phyloP scores from a whole-genome alignment of 2,329 filamentous ascomycete genomes.

The Cordyceps javanica region DNA sequence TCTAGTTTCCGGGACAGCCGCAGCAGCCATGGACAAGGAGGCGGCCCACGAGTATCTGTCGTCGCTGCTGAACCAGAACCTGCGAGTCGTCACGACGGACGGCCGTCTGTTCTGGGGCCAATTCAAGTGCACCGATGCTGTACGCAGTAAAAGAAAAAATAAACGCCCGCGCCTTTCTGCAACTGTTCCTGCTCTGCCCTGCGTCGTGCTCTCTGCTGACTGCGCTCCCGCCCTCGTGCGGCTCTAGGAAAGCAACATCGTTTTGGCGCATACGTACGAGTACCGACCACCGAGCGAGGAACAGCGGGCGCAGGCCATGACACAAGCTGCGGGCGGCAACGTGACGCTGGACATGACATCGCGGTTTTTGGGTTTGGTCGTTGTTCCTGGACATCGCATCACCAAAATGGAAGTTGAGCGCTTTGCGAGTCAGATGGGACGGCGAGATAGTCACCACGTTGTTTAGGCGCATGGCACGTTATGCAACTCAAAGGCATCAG shows the following conservation, averaged over 20 bases:
- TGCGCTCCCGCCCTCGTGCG: constrained; percentile 18
- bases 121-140: constrained; percentile 92
- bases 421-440: constrained; percentile 49
- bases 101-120: constrained; percentile 81
- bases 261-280: constrained; percentile 80
- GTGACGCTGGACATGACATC: constrained; percentile 69
- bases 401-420: constrained; percentile 85
- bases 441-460: not conserved
- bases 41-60: constrained; percentile 51
- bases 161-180: no score
- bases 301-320: constrained; percentile 33
- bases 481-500: not conserved
- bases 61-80: constrained; percentile 68
- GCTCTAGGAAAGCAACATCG: constrained; percentile 74
- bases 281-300: constrained; percentile 68
- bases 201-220: not conserved
- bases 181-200: no score
- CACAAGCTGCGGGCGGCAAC: constrained; percentile 30
- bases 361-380: constrained; percentile 81
- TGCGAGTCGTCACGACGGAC: constrained; percentile 76
- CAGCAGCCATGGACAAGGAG: constrained; percentile 39
- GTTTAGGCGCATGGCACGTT: not conserved
- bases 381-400: constrained; percentile 82
- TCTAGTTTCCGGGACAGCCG: not conserved
- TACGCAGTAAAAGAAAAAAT: no score